Evolutionary conservation across 2,329 filamentous ascomycete genomes (phyloP).

Genomic region (Aspergillus vadensis): DNA sequence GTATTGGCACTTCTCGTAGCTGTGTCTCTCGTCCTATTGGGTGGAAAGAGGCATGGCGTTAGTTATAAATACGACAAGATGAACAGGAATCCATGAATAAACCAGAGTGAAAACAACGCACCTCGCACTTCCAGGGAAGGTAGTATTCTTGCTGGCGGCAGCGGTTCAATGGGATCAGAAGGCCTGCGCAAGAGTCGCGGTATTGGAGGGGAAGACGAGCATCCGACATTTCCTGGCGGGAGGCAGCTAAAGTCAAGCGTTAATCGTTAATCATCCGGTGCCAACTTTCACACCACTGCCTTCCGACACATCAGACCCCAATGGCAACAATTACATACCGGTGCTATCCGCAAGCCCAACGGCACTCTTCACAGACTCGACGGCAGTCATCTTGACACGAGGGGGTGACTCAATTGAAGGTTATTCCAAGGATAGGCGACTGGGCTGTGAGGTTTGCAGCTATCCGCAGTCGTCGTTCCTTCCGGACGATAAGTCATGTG

Average conservation of each 20-base stretch:
- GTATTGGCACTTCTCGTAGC: conserved; percentile 99
- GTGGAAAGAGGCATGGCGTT: neutral
- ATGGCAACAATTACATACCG: conserved; percentile 37
- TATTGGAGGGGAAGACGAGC: conserved; percentile 86
- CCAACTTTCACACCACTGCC: conserved; percentile 12
- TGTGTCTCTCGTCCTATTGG: conserved; percentile 86
- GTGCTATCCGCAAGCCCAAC: conserved; percentile 47
- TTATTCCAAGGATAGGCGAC: conserved; percentile 20
- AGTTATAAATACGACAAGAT: conserved; percentile 2
- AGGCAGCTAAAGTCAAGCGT: conserved; percentile 29
- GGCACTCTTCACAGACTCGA: conserved; percentile 52
- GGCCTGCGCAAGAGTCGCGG: conserved; percentile 91
- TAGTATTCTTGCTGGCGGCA: conserved; percentile 93
- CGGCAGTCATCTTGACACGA: conserved; percentile 47
- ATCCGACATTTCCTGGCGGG: conserved; percentile 87
- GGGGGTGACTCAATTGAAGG: conserved; percentile 15
- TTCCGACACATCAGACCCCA: conserved; percentile 18
- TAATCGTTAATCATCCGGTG: conserved; percentile 12
- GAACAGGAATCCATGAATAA: no score
- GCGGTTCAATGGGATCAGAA: conserved; percentile 92
- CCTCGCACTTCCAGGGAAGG: conserved; percentile 96
- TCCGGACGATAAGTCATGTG: conserved; percentile 28
- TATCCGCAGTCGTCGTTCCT: conserved; percentile 32
- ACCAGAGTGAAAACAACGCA: conserved; percentile 50
- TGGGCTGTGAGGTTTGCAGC: conserved; percentile 31